Evolutionary conservation across 768 basidiomycete genomes (phyloP).

Genomic region (button mushroom (Agaricus bisporus)): DNA sequence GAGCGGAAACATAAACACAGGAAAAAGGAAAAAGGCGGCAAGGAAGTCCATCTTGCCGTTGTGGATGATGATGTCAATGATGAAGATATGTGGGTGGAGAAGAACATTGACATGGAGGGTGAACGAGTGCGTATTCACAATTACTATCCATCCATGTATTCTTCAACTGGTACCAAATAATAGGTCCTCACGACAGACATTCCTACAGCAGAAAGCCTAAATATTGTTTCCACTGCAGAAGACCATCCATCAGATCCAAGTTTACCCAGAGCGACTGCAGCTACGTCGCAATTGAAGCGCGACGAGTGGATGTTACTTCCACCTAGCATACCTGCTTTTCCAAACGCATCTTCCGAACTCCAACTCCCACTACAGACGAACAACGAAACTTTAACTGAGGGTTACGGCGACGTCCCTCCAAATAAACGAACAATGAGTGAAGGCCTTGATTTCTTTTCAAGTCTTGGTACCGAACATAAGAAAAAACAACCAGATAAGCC

Average conservation of each 20-base stretch:
- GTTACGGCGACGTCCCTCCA: conserved; percentile 47
- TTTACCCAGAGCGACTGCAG: conserved; percentile 39
- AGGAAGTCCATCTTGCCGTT: conserved; percentile 36
- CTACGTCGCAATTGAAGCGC: conserved; percentile 51
- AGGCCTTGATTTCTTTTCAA: conserved; percentile 85
- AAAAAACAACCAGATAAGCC: conserved; percentile 61
- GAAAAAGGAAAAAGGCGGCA: conserved; percentile 37
- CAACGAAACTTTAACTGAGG: conserved; percentile 58
- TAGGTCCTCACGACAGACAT: conserved; percentile 69
- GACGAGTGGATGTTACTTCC: conserved; percentile 90
- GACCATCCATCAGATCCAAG: conserved; percentile 35
- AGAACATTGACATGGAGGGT: conserved; percentile 75
- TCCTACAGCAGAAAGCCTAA: conserved; percentile 68
- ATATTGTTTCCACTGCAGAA: conserved; percentile 56
- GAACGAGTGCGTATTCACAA: conserved; percentile 49
- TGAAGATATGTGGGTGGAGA: conserved; percentile 83
- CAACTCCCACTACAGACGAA: conserved; percentile 18
- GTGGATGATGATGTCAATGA: conserved; percentile 72
- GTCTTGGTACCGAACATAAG: conserved; percentile 69
- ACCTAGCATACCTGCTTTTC: conserved; percentile 23
- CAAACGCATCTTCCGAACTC: conserved; percentile 16
- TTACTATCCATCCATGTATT: not conserved
- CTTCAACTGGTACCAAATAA: not conserved
- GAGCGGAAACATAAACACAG: conserved; percentile 29
- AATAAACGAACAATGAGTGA: conserved; percentile 45